Evolutionary conservation across 2,329 filamentous ascomycete species (phyloP), one percentile per base, ranked within the genome.

Genomic region (Colletotrichum karsti): DNA sequence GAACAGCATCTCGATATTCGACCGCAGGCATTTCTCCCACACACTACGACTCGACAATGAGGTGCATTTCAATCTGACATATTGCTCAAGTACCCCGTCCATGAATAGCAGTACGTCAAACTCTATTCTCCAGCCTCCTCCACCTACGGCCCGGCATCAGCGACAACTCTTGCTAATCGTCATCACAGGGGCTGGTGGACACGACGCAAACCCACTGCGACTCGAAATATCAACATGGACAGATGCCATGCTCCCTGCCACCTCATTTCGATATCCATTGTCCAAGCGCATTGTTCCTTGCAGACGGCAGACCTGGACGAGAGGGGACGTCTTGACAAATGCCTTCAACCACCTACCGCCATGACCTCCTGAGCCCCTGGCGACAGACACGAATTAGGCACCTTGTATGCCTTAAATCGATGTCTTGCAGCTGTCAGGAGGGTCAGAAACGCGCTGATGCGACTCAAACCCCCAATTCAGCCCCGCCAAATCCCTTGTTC

Each of bases 351-450:
- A 18, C 33, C n/a, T 35, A 33, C 39, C 60, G 53, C 53, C 46
- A 64, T 59, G 65, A 33, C 65, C 65, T 54, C 39, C 39, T 28
- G 9, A 24, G 9, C 18, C 44, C 53, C 22, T 9, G 51, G 20
- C 58, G n/a, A 6, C 12, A 18, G 26, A 2, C 12, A 41, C 39
- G 41, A 28, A 22, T 44, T 30, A 13, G 41, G 44, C 33, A 26
- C 39, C 24, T 54, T 39, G 44, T n/a, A 39, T 39, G 30, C 42
- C 53, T 54, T 51, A 10, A 58, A 57, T 30, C n/a, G 46, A 64
- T 67, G 65, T 64, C 65, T 67, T 59, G 65, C 65, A 64, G 46
- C 65, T 59, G 46, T 54, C 60, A 67, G 65, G 61, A 67, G 53
- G 60, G 53, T 59, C 53, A 28, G 18, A 46, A 64, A 53, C 9